Percentiles rank a stretch among this genome's conserved stretches.
phyloP scores from a whole-genome alignment of 148 eudicot genomes.

The Chenopodium formosanum region DNA sequence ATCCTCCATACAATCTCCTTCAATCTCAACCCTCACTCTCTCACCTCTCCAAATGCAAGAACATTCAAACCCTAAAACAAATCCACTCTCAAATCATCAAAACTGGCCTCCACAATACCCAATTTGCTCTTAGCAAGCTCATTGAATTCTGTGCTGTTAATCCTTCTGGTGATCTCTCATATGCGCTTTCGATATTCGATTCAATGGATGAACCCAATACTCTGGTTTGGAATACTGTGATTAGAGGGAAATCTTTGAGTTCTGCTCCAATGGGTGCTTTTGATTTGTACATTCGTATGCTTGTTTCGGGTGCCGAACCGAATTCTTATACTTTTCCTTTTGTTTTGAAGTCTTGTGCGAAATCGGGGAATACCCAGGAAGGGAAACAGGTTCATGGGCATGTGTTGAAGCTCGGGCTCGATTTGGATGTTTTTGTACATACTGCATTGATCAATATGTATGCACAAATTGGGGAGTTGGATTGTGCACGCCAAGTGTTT shows the following conservation, averaged over 20 bases:
- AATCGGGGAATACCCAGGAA: slow-evolving; percentile 23
- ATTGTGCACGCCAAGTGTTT: slow-evolving; percentile 43
- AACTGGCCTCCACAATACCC: slow-evolving; percentile 56
- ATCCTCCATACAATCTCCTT: slow-evolving; percentile 49
- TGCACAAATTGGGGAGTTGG: slow-evolving; percentile 38
- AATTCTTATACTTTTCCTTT: slow-evolving; percentile 64
- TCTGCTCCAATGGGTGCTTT: slow-evolving; percentile 31
- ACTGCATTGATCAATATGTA: slow-evolving; percentile 60
- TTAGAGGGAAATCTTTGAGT: slow-evolving; percentile 42
- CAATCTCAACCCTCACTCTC: slow-evolving; percentile 46
- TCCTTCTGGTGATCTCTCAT: slow-evolving; percentile 35
- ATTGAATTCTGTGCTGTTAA: slow-evolving; percentile 44
- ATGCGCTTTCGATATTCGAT: slow-evolving; percentile 40
- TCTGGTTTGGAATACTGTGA: slow-evolving; percentile 59
- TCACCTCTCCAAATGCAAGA: slow-evolving; percentile 53
- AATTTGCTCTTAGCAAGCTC: slow-evolving; percentile 40
- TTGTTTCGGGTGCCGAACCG: slow-evolving; percentile 38
- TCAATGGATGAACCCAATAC: slow-evolving; percentile 45
- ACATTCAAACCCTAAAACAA: slow-evolving; percentile 52
- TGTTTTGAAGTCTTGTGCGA: slow-evolving; percentile 51
- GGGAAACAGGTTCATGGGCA: slow-evolving; percentile 61
- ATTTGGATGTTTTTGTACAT: slow-evolving; percentile 47
- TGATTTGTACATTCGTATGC: slow-evolving; percentile 46
- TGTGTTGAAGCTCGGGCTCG: slow-evolving; percentile 49
- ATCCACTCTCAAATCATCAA: slow-evolving; percentile 62